Conservation (phyloP, 2,329 filamentous ascomycete genomes). For the Fusarium napiforme region DNA sequence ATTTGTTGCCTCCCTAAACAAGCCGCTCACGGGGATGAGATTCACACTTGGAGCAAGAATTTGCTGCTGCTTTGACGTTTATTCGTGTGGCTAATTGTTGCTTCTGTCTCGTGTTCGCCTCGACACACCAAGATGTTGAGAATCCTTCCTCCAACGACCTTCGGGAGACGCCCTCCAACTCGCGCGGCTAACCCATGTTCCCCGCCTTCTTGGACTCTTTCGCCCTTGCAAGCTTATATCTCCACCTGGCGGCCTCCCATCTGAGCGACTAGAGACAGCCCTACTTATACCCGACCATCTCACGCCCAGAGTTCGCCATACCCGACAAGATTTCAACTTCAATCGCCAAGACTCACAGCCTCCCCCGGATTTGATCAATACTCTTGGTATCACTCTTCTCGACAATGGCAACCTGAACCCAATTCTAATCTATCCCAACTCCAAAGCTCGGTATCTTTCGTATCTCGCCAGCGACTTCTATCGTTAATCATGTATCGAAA, state of each 20-base stretch:
- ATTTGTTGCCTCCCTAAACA: neutral
- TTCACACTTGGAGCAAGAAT: neutral
- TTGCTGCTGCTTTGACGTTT: neutral
- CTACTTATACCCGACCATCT: slow-evolving; percentile 21
- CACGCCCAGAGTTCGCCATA: neutral
- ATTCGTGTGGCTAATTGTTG: slow-evolving; percentile 12
- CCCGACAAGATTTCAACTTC: neutral
- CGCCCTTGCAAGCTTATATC: slow-evolving; percentile 6
- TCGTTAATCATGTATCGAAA: neutral
- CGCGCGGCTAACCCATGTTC: slow-evolving; percentile 5
- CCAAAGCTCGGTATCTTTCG: neutral
- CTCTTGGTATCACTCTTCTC: neutral
- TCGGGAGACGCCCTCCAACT: slow-evolving; percentile 8
- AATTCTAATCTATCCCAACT: neutral
- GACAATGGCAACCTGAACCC: neutral
- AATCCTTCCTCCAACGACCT: slow-evolving; percentile 1
- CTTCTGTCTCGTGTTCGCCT: neutral
- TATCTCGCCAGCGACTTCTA: neutral
- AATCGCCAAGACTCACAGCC: neutral
- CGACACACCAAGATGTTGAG: neutral
- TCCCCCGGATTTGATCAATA: neutral
- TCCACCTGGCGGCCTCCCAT: slow-evolving; percentile 32
- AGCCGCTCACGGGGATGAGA: neutral
- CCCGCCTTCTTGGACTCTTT: slow-evolving; percentile 4
- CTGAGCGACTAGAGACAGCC: slow-evolving; percentile 2